phyloP scores from a whole-genome alignment of 768 basidiomycete species.

The Mycena rebaudengoi region DNA sequence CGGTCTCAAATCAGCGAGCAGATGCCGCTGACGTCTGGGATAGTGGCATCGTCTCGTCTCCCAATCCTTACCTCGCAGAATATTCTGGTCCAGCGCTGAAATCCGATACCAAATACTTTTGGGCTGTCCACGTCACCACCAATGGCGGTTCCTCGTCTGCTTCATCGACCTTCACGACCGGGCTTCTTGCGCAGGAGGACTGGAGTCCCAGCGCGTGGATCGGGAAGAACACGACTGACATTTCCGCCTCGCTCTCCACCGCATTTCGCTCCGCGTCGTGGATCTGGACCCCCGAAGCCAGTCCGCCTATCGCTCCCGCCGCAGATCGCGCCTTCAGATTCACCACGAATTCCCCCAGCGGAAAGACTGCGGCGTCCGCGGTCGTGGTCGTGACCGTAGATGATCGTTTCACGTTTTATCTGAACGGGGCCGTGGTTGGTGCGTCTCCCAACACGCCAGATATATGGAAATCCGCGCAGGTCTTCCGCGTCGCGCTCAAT shows the following conservation, averaged over 20 bases:
- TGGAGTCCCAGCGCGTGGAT: conserved; percentile 36
- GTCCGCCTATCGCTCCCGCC: conserved; percentile 13
- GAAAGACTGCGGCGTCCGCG: conserved; percentile 29
- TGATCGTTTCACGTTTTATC: conserved; percentile 36
- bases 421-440: conserved; percentile 34
- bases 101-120: conserved; percentile 35
- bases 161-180: conserved; percentile 35
- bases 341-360: conserved; percentile 27
- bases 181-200: conserved; percentile 26
- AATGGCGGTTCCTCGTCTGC: conserved; percentile 28
- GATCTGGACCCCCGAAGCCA: conserved; percentile 40
- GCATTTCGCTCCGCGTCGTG: conserved; percentile 32
- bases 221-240: conserved; percentile 23
- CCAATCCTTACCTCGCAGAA: conserved; percentile 32
- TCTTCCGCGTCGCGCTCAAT: conserved; percentile 26
- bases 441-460: conserved; percentile 28
- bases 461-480: conserved; percentile 34
- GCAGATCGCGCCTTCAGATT: conserved; percentile 35
- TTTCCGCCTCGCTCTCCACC: conserved; percentile 24
- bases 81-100: conserved; percentile 32
- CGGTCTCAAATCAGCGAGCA: conserved; percentile 26
- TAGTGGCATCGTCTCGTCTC: conserved; percentile 30
- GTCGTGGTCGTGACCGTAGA: conserved; percentile 35
- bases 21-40: conserved; percentile 32
- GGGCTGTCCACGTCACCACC: conserved; percentile 33